A percentile compares a stretch with the other conserved stretches of the same genome.
These are phyloP conservation scores for Suillus alpinus DNA, from an alignment of 768 basidiomycete species.

Conservation along the genomic window DNA sequence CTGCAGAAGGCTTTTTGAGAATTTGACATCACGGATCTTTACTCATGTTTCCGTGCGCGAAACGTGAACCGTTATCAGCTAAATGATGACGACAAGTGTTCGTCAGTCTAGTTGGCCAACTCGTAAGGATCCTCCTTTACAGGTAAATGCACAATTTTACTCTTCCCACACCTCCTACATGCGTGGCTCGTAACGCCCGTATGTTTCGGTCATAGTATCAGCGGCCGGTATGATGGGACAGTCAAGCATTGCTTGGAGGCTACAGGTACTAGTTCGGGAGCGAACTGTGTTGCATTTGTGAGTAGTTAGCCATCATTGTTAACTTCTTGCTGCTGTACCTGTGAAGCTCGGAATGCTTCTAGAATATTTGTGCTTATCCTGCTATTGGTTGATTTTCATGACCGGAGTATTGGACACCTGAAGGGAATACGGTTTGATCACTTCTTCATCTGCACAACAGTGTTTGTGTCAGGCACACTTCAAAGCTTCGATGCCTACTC, in stretches of 20 bases:
- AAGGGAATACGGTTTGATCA: neutral
- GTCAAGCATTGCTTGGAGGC: neutral
- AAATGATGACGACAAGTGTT: neutral
- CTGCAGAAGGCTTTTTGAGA: neutral
- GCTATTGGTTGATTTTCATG: constrained; percentile 1
- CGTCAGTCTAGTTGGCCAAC: neutral
- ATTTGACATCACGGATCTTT: neutral
- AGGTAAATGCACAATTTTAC: neutral
- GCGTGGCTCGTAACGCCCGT: neutral
- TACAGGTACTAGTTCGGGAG: neutral
- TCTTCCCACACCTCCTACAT: neutral
- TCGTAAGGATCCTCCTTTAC: constrained; percentile 1
- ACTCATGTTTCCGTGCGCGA: neutral
- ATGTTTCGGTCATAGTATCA: neutral
- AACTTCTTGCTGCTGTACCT: neutral
- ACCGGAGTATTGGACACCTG: neutral
- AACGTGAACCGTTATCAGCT: neutral
- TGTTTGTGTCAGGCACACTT: neutral
- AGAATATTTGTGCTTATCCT: neutral
- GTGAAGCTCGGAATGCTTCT: neutral
- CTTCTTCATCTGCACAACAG: neutral
- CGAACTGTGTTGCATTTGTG: neutral
- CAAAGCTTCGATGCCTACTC: neutral
- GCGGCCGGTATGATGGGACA: neutral
- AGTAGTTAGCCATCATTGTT: neutral